These are phyloP conservation scores for Funneliformis caledonium DNA, from an alignment of 371 early-diverging fungal genomes.

Conservation along the genomic window DNA sequence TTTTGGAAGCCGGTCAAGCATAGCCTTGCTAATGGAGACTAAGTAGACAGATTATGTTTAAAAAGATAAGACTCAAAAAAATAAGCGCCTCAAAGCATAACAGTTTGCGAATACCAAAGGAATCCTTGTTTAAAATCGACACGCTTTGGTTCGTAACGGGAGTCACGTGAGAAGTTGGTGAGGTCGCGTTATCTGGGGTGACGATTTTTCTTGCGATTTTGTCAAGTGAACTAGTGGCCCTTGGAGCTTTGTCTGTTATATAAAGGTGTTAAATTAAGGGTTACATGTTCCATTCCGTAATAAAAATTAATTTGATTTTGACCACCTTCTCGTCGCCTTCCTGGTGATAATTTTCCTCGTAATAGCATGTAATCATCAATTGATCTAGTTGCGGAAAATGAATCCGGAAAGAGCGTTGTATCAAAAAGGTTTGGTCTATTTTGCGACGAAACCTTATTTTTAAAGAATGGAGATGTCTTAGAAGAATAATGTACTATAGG, in stretches of 20 bases:
- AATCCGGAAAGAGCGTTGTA: not conserved
- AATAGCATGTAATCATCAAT: constrained; percentile 26
- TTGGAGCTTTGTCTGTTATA: no score
- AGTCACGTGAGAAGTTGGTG: not conserved
- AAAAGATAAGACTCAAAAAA: not conserved
- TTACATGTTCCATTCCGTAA: not conserved
- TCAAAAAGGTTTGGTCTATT: not conserved
- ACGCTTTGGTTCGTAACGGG: not conserved
- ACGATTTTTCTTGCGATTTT: not conserved
- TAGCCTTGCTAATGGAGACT: not conserved
- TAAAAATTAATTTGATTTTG: not conserved
- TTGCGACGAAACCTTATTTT: not conserved
- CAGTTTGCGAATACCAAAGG: not conserved
- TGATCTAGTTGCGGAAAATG: constrained; percentile 19
- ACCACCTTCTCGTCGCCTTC: not conserved
- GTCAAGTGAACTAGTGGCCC: no score
- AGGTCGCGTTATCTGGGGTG: not conserved
- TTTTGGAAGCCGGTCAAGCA: not conserved
- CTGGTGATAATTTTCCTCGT: constrained; percentile 11
- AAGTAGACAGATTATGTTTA: not conserved
- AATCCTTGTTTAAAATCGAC: not conserved
- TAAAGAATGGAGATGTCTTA: not conserved
- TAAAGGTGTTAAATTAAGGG: no score
- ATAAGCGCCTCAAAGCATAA: no score
- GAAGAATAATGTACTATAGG: no score